Evolutionary conservation across 345 rosid species (phyloP), one percentile per base, ranked within the genome.

Genomic region (Hibiscus syriacus): DNA sequence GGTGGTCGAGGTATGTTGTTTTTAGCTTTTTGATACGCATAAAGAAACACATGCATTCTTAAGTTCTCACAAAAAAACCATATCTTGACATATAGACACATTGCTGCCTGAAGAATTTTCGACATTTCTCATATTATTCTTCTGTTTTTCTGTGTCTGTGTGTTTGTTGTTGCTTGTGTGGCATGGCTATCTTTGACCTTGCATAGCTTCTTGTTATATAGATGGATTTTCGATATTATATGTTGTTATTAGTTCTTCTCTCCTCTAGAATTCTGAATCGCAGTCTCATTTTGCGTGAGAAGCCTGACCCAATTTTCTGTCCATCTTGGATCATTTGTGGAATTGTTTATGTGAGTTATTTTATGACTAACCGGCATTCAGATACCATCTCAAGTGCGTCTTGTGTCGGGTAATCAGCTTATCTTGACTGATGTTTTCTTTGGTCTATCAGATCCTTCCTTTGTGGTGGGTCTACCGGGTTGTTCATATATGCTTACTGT

Each of bases 1-100:
- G n/a, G n/a, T n/a, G n/a, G n/a, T 83, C 81, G 83, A 83, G 87
- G 87, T 83, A 83, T 23, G 72, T 39, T 26, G n/a, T 25, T 48
- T 1, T 60, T 3, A 25, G 20, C 57, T 29, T 65, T 65, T n/a
- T 25, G 36, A 46, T 26, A 64, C 9, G 8, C 20, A 25, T 25
- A 16, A 45, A n/a, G n/a, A n/a, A n/a, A 26, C 5, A 13, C n/a
- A n/a, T n/a, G n/a, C n/a, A n/a, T n/a, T n/a, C n/a, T n/a, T n/a
- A n/a, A n/a, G n/a, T n/a, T n/a, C n/a, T n/a, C n/a, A n/a, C n/a
- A 12, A 6, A 0, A 43, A 43, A 16, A n/a, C n/a, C 36, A 41
- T 17, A 8, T 45, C 19, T 30, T 34, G 6, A 14, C 36, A 27
- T 4, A 1, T 1, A n/a, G n/a, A 3, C n/a, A n/a, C n/a, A n/a